Percentiles rank a stretch among this genome's conserved stretches.
Evolutionary conservation across 2,329 filamentous ascomycete genomes (phyloP).

Genomic region (Clarireedia paspali): DNA sequence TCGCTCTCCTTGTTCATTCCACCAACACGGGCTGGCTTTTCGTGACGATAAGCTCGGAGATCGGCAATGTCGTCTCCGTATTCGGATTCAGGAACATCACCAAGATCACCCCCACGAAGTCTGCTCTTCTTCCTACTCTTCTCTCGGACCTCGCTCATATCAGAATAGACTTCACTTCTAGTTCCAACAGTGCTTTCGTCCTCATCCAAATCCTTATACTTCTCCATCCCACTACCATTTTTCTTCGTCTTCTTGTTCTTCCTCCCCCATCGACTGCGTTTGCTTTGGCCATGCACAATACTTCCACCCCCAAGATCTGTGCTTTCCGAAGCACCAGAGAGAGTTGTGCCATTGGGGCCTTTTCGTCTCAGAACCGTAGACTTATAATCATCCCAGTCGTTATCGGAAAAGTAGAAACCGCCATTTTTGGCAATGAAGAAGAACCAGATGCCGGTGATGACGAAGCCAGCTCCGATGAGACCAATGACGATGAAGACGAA

Average conservation of each 20-base stretch:
- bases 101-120: constrained; percentile 13
- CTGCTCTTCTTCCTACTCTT: constrained; percentile 30
- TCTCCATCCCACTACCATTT: constrained; percentile 12
- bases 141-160: constrained; percentile 25
- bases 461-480: constrained; percentile 69
- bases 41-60: constrained; percentile 75
- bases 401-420: constrained; percentile 76
- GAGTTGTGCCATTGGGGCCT: constrained; percentile 79
- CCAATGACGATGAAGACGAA: constrained; percentile 83
- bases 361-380: constrained; percentile 82
- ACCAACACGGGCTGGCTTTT: constrained; percentile 79
- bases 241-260: constrained; percentile 30
- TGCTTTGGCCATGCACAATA: constrained; percentile 64
- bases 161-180: constrained; percentile 16
- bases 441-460: constrained; percentile 80
- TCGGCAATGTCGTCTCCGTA: constrained; percentile 53
- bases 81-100: constrained; percentile 23
- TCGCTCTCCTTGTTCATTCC: constrained; percentile 81
- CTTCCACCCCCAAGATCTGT: constrained; percentile 85
- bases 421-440: constrained; percentile 98
- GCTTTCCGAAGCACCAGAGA: constrained; percentile 73
- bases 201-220: constrained; percentile 29
- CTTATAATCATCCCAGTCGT: constrained; percentile 98
- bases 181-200: constrained; percentile 17
- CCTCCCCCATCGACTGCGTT: constrained; percentile 32